These are phyloP conservation scores for Beta macrorhiza DNA, from an alignment of 179 eudicot species.

Conservation along the genomic window DNA sequence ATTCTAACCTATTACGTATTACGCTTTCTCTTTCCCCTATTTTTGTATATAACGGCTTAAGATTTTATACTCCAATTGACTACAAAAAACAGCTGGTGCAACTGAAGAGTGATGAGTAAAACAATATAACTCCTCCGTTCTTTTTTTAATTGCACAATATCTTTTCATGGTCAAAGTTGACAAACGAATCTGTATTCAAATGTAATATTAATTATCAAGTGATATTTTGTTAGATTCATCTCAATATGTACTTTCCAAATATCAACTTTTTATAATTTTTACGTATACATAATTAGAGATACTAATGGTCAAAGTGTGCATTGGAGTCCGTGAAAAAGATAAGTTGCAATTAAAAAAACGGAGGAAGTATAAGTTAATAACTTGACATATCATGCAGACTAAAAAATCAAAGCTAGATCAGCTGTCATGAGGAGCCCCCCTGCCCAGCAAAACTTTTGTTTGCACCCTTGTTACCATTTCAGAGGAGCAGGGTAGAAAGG, in stretches of 20 bases:
- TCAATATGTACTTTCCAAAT: too few species aligned
- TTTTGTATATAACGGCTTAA: neutral
- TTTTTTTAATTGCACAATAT: constrained; percentile 1
- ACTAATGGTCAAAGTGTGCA: too few species aligned
- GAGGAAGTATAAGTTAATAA: neutral
- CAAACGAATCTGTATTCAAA: too few species aligned
- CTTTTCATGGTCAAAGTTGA: too few species aligned
- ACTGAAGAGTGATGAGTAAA: neutral
- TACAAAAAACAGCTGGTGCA: neutral
- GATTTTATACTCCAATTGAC: neutral
- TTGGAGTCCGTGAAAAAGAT: too few species aligned
- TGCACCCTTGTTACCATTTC: neutral
- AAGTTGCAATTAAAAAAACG: too few species aligned
- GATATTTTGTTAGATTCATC: too few species aligned
- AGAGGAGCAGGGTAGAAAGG: neutral
- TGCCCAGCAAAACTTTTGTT: neutral
- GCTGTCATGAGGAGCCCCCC: neutral
- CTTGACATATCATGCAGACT: neutral
- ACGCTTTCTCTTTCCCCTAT: neutral
- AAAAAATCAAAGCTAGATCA: neutral
- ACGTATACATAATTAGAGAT: too few species aligned
- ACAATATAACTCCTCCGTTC: neutral
- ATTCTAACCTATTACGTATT: neutral
- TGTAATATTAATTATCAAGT: too few species aligned
- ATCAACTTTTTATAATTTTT: too few species aligned